phyloP scores from a whole-genome alignment of 345 rosid species.

The Populus alba region DNA sequence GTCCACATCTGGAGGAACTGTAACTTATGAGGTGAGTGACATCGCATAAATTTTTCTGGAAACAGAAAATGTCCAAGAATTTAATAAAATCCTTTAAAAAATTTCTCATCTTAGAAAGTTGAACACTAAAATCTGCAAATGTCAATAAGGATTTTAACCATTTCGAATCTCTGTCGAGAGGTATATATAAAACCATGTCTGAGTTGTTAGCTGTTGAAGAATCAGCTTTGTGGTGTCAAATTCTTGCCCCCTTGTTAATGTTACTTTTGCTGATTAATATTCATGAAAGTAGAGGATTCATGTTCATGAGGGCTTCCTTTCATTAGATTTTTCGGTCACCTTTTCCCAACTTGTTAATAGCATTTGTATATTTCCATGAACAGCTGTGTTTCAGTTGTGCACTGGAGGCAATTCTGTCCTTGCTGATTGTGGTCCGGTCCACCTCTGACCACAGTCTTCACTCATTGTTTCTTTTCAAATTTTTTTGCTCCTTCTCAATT shows the following conservation, averaged over 20 bases:
- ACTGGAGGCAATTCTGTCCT: background rate
- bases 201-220: background rate
- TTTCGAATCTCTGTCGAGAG: background rate
- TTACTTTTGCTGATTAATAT: background rate
- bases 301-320: background rate
- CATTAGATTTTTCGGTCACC: background rate
- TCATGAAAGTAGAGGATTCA: background rate
- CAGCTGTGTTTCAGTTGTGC: background rate
- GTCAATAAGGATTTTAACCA: background rate
- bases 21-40: constrained; percentile 65
- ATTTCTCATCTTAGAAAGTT: background rate
- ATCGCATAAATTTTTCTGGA: background rate
- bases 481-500: background rate
- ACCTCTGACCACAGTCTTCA: background rate
- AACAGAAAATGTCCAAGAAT: background rate
- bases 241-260: background rate
- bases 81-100: background rate
- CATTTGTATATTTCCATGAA: background rate
- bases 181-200: background rate
- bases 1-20: constrained; percentile 71
- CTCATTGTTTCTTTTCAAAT: background rate
- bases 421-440: background rate
- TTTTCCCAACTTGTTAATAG: background rate
- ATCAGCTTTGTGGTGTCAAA: background rate
- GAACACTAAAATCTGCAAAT: background rate